Evolutionary conservation across 345 rosid genomes (phyloP).

Genomic region (Salix arbutifolia): DNA sequence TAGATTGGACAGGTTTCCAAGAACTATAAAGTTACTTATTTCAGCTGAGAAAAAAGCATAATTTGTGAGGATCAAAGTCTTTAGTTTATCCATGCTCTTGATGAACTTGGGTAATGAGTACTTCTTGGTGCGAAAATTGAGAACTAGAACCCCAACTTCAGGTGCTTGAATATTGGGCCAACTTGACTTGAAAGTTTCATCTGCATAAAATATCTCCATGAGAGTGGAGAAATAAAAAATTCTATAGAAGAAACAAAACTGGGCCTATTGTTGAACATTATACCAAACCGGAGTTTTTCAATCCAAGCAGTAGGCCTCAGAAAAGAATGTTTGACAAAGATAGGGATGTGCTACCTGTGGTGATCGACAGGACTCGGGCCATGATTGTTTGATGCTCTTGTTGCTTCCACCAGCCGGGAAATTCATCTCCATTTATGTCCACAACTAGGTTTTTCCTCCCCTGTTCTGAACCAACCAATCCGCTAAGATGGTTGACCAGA

Average conservation of each 20-base stretch:
- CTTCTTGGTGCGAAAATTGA: constrained; percentile 31
- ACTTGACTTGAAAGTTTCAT: constrained; percentile 35
- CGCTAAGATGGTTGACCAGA: neutral
- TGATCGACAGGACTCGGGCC: neutral
- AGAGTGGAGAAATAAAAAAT: too few species aligned
- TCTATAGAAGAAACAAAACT: too few species aligned
- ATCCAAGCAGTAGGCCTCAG: too few species aligned
- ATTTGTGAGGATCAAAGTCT: constrained; percentile 6
- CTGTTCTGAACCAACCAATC: neutral
- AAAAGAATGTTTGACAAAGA: too few species aligned
- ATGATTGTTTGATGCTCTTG: neutral
- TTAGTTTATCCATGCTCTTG: constrained; percentile 2
- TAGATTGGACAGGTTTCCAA: neutral
- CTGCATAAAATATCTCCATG: constrained; percentile 23
- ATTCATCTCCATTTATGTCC: neutral
- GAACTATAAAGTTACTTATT: constrained; percentile 7
- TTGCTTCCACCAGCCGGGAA: constrained; percentile 5
- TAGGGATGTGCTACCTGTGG: constrained; percentile 4
- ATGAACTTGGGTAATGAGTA: constrained; percentile 19
- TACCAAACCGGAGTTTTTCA: too few species aligned
- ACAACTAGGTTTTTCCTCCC: constrained; percentile 1
- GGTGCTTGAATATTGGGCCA: constrained; percentile 37
- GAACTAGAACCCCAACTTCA: constrained; percentile 15
- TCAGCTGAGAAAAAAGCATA: constrained; percentile 9
- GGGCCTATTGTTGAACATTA: too few species aligned